Evolutionary conservation across 2,329 filamentous ascomycete species (phyloP), one percentile per base, ranked within the genome.

Genomic region (Paracorniculantispora psalliotae): DNA sequence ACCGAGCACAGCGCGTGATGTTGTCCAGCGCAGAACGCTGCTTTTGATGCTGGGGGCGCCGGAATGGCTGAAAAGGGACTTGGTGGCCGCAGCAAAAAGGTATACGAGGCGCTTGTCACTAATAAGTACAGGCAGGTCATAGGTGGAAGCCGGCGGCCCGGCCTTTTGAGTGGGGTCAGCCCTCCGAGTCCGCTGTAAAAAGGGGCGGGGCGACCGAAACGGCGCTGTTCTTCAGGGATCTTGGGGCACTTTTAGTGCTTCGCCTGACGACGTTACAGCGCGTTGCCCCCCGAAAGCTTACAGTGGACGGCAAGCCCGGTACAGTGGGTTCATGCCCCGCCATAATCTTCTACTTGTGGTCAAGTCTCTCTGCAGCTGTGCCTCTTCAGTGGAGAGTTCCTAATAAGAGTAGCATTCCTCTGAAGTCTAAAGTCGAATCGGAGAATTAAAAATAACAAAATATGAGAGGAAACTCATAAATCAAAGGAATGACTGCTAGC

Each of bases 1-100:
- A 57, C 54, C 39, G 8, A 25, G 15, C 5, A 41, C 54, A 33
- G 54, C 54, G 54, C 54, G 54, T 57, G 54, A 57, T 49, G 46
- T 50, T 57, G 54, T 21, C 44, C 44, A 49, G 54, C 54, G 46
- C 33, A 50, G 43, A 41, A 35, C 2, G 25, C 19, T 37, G 25
- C 21, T 44, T 25, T 6, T 23, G 21, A 37, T n/a, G 13, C 15
- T n/a, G 35, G 21, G 33, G 13, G 33, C 19, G 48, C 17, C 23
- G 48, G 48, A 30, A 23, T 28, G 30, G 25, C n/a, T 26, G 46
- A 33, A 8, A 26, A n/a, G 3, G 7, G 25, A 1, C 2, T 25
- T 46, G 23, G 21, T 25, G 25, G 7, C 25, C 25, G 30, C 30
- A 33, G 30, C 33, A 3, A 37, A 12, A 5, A 37, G 33, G 10